Conservation (phyloP, 352 stramenopile species). For the Phytophthora meadii region DNA sequence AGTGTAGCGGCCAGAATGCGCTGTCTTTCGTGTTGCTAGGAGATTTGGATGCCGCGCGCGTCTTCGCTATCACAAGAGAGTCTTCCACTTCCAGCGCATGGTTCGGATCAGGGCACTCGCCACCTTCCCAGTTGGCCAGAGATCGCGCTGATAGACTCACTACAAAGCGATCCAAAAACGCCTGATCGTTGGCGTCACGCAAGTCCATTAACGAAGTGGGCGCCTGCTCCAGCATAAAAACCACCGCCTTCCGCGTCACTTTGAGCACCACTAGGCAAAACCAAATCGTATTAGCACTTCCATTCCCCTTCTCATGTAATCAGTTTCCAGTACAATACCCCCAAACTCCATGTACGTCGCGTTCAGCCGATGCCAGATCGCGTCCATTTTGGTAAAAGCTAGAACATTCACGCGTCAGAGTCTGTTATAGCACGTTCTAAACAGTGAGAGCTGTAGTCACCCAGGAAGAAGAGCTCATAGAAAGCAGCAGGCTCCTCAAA, state of each 20-base stretch:
- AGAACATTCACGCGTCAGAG: too few relatives aligned
- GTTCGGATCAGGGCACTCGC: slow-evolving; percentile 76
- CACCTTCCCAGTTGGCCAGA: slow-evolving; percentile 72
- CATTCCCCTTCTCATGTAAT: slow-evolving; percentile 1
- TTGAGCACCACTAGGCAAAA: slow-evolving; percentile 75
- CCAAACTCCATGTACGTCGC: slow-evolving; percentile 89
- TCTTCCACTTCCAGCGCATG: slow-evolving; percentile 68
- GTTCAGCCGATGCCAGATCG: slow-evolving; percentile 79
- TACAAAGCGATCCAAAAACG: slow-evolving; percentile 79
- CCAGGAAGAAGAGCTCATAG: slow-evolving; percentile 78
- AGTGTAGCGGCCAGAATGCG: slow-evolving; percentile 32
- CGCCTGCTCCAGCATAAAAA: slow-evolving; percentile 63
- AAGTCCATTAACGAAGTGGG: slow-evolving; percentile 67
- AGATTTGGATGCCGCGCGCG: slow-evolving; percentile 15
- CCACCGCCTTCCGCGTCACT: slow-evolving; percentile 62
- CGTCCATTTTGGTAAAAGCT: slow-evolving; percentile 88
- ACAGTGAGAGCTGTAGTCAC: slow-evolving; percentile 20
- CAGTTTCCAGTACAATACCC: slow-evolving; percentile 37
- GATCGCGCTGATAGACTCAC: slow-evolving; percentile 52
- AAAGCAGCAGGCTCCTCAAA: slow-evolving; percentile 89
- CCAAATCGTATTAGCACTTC: slow-evolving; percentile 5
- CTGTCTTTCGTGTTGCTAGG: slow-evolving; percentile 14
- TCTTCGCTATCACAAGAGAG: slow-evolving; percentile 50
- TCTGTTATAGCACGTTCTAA: too few relatives aligned
- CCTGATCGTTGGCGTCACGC: slow-evolving; percentile 55